Evolutionary conservation across 2,329 filamentous ascomycete species (phyloP), one percentile per base, ranked within the genome.

Genomic region (Periconia sp.): DNA sequence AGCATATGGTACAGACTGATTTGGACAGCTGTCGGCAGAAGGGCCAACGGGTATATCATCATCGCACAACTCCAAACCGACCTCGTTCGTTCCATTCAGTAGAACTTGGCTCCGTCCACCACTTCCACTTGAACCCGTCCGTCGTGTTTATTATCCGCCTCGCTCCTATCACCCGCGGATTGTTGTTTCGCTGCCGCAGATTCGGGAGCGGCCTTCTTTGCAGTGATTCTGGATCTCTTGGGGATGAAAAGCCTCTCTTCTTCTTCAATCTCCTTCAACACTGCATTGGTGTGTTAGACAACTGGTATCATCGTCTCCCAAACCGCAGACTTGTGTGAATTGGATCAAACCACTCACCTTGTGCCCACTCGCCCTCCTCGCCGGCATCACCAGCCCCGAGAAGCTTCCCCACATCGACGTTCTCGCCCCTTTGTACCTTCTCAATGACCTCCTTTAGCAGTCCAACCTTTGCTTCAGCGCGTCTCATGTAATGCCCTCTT

Each of bases 321-420:
- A n/a, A 35, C 20, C 50, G 20, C 13, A 52, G n/a, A 11, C 43
- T 18, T 13, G 23, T n/a, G n/a, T n/a, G n/a, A n/a, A n/a, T 9
- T 2, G 10, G 11, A 49, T 19, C 19, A 45, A 15, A 45, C 18
- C 52, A 73, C 82, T 69, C 76, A 89, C 91, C 85, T 71, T 95
- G 87, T 74, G 93, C 89, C 95, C 94, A 99, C 65, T 92, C 90
- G 58, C 82, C 79, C 75, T 99, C 94, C 69, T 84, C 85, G 60
- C 82, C 82, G 42, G 82, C 77, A 66, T 94, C 85, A 0, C 91
- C 92, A 0, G 90, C 90, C 3, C 94, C 93, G 47, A 99, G 74
- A 40, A 86, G 76, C 66, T 85, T 86, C 71, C 94, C 91, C 2
- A 97, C 92, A 73, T 97, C 91, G 15, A 74, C 70, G 27, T 70